Evolutionary conservation across 2,329 filamentous ascomycete genomes (phyloP), one percentile per base, ranked within the genome.

Genomic region (Arthrinium phaeospermum): DNA sequence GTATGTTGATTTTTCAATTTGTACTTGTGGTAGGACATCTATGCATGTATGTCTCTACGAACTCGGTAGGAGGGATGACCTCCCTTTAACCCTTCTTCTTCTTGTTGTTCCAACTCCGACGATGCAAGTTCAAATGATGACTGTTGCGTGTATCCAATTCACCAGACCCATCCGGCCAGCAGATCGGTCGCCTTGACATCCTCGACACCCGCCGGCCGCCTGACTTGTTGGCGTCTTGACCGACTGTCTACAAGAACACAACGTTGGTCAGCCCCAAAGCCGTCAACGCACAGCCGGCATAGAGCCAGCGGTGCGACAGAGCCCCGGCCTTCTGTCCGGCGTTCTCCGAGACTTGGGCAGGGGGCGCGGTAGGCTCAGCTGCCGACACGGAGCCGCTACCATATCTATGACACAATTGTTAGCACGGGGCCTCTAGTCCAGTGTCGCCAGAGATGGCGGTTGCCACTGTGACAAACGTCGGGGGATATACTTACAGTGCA

Each of bases 1-100:
- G 37, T 37, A 57, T 61, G 4, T 37, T 61, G 2, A n/a, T 61
- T 61, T 61, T 6, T 37, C 22, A n/a, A 64, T 64, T 64, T 41
- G 10, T 14, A 12, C 24, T 34, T 37, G 34, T 14, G 34, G 19
- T 41, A 64, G 57, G 57, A 64, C 34, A 16, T n/a, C 6, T 41
- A 10, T 64, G 34, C 22, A 37, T 41, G 34, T 64, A 19, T 49
- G 46, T 49, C 57, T 64, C 57, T 41, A 64, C 30, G 1, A 7
- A 64, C 57, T 64, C 41, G 57, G 57, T 64, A 64, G 57, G 57
- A 64, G 57, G 16, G 30, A 4, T 41, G 34, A 37, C 34, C 34
- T 64, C 57, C 57, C 57, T 64, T 64, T 64, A 64, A 64, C 57
- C 57, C 30, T 41, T 64, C 57, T 61, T 64, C 57, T 61, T 61